Evolutionary conservation across 75 land plant genomes (phyloP), one percentile per base, ranked within the genome.

Genomic region (Adiantum capillusveneris): DNA sequence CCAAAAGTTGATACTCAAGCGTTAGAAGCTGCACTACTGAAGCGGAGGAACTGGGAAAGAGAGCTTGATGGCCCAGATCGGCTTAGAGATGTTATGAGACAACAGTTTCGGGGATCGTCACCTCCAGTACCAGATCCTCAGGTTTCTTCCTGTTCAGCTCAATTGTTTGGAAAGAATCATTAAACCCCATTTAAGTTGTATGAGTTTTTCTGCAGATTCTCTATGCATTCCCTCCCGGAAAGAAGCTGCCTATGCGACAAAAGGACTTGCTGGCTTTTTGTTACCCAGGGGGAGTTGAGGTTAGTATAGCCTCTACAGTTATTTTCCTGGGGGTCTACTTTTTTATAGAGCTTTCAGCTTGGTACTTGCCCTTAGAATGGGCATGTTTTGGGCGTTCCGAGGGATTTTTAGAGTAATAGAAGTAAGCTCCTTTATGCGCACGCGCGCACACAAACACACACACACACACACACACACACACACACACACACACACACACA

Each of bases 231-330:
- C 99, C 99, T 50, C 91, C 88, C 61, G 84, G 86, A 37, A 87
- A 86, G 80, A 79, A 66, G 44, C 39, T 86, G 56, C 78, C 83
- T 25, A 62, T 95, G 74, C 80, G 85, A 39, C 58, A 59, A 39
- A 81, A 73, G 57, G 99, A 95, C 72, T 54, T 95, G 41, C 74
- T 83, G 50, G 72, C 87, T 12, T 95, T 95, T 54, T 90, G 96
- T 73, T 95, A 90, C 59, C 99, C 99, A 48, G 80, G 67, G 22
- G 99, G 86, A 58, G 92, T 95, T 37, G 83, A 90, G 90, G 99
- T 95, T 58, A 21, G 59, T 58, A 25, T 6, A 58, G n/a, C n/a
- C n/a, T n/a, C n/a, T n/a, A n/a, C n/a, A n/a, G n/a, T n/a, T n/a
- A n/a, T n/a, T n/a, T n/a, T n/a, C n/a, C n/a, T n/a, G n/a, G n/a